Conservation (phyloP, 768 basidiomycete species). For the Chalciporus sphaerocephalus region DNA sequence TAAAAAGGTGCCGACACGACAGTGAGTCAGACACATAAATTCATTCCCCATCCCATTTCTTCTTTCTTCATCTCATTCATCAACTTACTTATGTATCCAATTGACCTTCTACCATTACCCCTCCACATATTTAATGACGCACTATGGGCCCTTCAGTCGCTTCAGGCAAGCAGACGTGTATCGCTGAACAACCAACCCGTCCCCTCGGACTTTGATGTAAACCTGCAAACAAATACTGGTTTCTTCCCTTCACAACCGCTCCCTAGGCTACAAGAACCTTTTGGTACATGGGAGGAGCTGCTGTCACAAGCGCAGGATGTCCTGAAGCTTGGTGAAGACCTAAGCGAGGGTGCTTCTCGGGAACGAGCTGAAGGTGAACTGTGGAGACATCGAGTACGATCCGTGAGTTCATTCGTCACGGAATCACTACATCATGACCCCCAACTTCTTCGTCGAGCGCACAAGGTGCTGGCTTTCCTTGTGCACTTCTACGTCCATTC, state of each 20-base stretch:
- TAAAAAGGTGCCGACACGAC: slow-evolving; percentile 21
- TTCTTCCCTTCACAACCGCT: slow-evolving; percentile 76
- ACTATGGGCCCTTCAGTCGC: slow-evolving; percentile 44
- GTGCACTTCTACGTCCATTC: slow-evolving; percentile 90
- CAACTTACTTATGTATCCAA: slow-evolving; percentile 23
- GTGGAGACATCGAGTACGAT: slow-evolving; percentile 64
- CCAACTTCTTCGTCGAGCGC: slow-evolving; percentile 73
- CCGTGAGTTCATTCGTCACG: slow-evolving; percentile 48
- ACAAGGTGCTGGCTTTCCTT: slow-evolving; percentile 85
- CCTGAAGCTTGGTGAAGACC: slow-evolving; percentile 56
- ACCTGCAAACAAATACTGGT: slow-evolving; percentile 52
- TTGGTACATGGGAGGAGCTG: slow-evolving; percentile 67
- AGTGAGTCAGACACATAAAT: background rate
- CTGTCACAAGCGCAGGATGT: slow-evolving; percentile 49
- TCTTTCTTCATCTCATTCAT: background rate
- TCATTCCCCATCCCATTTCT: slow-evolving; percentile 8
- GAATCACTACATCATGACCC: slow-evolving; percentile 48
- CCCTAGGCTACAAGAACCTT: slow-evolving; percentile 49
- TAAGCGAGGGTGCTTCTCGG: slow-evolving; percentile 41
- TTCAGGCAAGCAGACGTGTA: slow-evolving; percentile 32
- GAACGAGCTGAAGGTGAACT: slow-evolving; percentile 53
- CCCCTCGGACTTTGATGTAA: slow-evolving; percentile 50
- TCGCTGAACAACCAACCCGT: slow-evolving; percentile 32
- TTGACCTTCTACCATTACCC: slow-evolving; percentile 50
- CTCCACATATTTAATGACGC: slow-evolving; percentile 47